These are phyloP conservation scores for Eutrema yunnanense DNA, from an alignment of 345 rosid species.

Conservation along the genomic window DNA sequence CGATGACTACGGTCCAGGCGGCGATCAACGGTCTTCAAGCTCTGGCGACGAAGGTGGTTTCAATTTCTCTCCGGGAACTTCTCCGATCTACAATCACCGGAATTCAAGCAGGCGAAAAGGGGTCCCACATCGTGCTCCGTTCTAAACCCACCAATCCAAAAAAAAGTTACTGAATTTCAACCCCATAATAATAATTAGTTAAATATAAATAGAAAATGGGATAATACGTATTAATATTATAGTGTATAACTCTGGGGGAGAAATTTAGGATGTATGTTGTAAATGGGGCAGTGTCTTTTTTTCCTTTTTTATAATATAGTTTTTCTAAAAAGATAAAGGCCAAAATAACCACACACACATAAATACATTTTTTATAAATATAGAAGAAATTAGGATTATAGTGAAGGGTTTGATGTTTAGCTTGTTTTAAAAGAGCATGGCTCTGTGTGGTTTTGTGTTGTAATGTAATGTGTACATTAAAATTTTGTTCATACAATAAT, in stretches of 20 bases:
- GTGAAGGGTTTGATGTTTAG: slow-evolving; percentile 12
- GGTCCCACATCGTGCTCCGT: slow-evolving; percentile 82
- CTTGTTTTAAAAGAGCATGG: neutral
- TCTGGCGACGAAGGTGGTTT: slow-evolving; percentile 61
- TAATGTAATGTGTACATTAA: slow-evolving; percentile 23
- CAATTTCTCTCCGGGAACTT: slow-evolving; percentile 54
- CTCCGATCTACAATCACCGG: slow-evolving; percentile 50
- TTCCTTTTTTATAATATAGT: neutral
- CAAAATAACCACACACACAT: slow-evolving; percentile 18
- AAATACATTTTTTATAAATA: slow-evolving; percentile 17
- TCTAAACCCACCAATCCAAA: slow-evolving; percentile 1
- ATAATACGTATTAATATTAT: slow-evolving; percentile 2
- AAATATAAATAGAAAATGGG: neutral
- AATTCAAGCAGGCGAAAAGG: slow-evolving; percentile 85
- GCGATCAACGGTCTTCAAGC: slow-evolving; percentile 38
- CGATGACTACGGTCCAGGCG: slow-evolving; percentile 19
- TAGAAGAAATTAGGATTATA: slow-evolving; percentile 8
- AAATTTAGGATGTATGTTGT: slow-evolving; percentile 31
- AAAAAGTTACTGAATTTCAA: slow-evolving; percentile 4
- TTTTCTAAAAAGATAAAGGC: slow-evolving; percentile 13
- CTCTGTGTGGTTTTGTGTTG: neutral
- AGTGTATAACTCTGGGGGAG: neutral
- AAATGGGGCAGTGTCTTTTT: slow-evolving; percentile 16
- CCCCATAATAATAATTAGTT: slow-evolving; percentile 10
- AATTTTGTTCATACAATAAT: slow-evolving; percentile 19